Conservation (phyloP, 306 rosid genomes). For the Gastrolobium villosum region DNA sequence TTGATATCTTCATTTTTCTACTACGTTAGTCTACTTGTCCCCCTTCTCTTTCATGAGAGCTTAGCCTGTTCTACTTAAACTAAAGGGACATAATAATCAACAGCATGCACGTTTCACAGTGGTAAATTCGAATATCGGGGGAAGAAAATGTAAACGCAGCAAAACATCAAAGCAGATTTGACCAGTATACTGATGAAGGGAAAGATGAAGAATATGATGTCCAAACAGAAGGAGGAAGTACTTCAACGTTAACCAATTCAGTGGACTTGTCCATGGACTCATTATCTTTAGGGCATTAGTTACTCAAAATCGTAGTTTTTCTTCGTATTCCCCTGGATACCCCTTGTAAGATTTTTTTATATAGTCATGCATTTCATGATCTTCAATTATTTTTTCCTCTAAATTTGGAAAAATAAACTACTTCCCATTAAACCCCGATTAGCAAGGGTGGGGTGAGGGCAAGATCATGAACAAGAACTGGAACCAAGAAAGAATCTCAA, state of each 20-base stretch:
- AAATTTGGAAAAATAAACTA: background rate
- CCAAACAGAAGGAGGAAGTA: conserved; percentile 2
- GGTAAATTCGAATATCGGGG: background rate
- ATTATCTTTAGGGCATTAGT: conserved; percentile 16
- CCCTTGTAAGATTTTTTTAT: background rate
- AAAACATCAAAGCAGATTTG: background rate
- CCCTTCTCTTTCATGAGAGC: conserved; percentile 18
- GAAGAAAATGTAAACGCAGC: background rate
- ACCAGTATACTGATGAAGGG: background rate
- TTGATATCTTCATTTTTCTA: conserved; percentile 29
- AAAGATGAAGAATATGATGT: conserved; percentile 12
- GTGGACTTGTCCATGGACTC: background rate
- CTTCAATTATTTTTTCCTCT: background rate
- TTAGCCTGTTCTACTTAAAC: conserved; percentile 20
- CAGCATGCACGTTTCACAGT: conserved; percentile 9
- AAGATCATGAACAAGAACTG: background rate
- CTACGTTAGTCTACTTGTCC: conserved; percentile 14
- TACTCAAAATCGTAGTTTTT: conserved; percentile 13
- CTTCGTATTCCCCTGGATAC: conserved; percentile 3
- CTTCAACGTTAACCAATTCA: conserved; percentile 38
- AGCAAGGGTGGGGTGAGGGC: no score
- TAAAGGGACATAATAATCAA: conserved; percentile 21
- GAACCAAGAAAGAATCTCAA: conserved; percentile 12
- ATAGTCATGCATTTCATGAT: conserved; percentile 4
- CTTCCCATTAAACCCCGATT: no score